Base-by-base conservation (phyloP, 1,139 yeast genomes). In the Yamadazyma atmosphaerica region DNA sequence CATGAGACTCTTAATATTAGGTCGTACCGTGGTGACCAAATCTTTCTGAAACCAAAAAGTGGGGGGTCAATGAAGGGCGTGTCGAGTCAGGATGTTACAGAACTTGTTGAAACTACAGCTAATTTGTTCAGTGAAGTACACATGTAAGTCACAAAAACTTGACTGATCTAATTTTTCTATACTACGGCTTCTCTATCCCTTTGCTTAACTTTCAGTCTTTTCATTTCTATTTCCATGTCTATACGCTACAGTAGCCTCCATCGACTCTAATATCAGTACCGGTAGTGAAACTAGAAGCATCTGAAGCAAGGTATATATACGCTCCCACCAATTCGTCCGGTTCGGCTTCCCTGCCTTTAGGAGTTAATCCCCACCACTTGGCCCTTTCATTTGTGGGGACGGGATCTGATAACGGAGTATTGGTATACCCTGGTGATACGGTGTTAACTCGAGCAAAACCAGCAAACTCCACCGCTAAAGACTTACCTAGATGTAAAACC, bases 361-460 rank as follows among this genome's bases (percentile, higher is more conserved):
- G 72, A 42, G 60, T 63, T 48, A 66, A 54, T 24, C 58, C 49
- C 55, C 62, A 61, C 73, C 72, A 66, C 38, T 56, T 60, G 38
- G 56, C 54, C 50, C 65, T 60, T 39, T 55, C 52, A 17, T 63
- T 64, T n/a, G 50, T 52, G 9, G 72, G 69, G 27, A 69, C 60
- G 33, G 72, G 72, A 56, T 70, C 78, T 31, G 80, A 64, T 46
- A 79, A 72, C 32, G 81, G 82, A n/a, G 80, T 74, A 34, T 54
- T 56, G 40, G 77, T 74, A 55, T 79, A 78, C 14, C 83, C 83
- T 3, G 83, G 83, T 12, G 79, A 68, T 17, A 78, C 71, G 26
- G 78, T 63, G 53, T 78, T 78, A 34, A 75, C 81, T 42, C 83
- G 60, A 3, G 81, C 81, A 43, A 77, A 72, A 2, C 61, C 60